Base-by-base conservation (phyloP, 2,329 filamentous ascomycete species). In the Fusarium annulatum region DNA sequence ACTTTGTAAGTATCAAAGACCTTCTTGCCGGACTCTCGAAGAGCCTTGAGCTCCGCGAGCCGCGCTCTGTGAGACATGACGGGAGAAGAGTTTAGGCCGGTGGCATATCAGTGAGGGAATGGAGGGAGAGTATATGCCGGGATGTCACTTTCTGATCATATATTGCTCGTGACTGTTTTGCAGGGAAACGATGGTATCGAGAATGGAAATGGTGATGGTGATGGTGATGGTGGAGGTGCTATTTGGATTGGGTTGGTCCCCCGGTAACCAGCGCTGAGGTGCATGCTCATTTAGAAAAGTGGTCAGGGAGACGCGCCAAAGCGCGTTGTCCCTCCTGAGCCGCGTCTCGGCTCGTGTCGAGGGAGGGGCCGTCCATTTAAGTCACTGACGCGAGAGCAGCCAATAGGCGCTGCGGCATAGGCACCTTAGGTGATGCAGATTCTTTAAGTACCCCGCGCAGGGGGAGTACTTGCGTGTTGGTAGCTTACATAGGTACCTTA, bases 1-100 rank as follows among this genome's bases (percentile, higher is more conserved):
- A 98, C 90, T 83, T 97, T 87, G 85, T 98, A 99, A 67, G 89
- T 91, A 78, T 95, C 93, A 73, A 97, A 91, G 75, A 92, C 92
- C 84, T 96, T 98, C 87, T 97, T 97, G 84, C 96, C 96, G 61
- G 95, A 90, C 78, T 94, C 91, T 79, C 95, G 93, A 75, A 97
- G 89, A 80, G 94, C 95, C 78, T 90, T 90, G 74, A 98, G 89
- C 87, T 97, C 93, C 59, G 93, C 95, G 79, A 92, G 87, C 84
- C 86, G 89, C 74, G 85, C 84, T 76, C 87, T 79, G 71, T 81
- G 80, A 68, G 82, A 79, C 82, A 84, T 84, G 76, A 70, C 73
- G 73, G 61, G 57, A 58, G 56, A 68, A 55, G 59, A 67, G 43
- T 33, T 76, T 70, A 78, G 69, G 59, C 61, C 49, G 49, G 55